Conservation (phyloP, 1,284 basidiomycete species). For the Sporisorium scitamineum region DNA sequence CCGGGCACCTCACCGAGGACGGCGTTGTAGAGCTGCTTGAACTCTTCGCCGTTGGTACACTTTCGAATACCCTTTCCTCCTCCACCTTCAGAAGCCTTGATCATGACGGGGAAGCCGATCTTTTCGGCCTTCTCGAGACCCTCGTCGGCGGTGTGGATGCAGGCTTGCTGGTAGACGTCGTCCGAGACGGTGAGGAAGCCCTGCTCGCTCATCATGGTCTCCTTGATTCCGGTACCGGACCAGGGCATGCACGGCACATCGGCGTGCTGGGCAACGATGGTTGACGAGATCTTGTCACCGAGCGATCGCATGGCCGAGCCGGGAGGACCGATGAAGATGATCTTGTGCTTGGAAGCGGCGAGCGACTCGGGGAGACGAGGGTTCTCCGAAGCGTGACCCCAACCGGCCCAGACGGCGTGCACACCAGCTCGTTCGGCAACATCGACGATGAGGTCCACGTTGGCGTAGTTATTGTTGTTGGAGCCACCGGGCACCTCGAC, state of each 20-base stretch:
- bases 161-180: slow-evolving; percentile 88
- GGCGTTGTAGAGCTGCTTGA: slow-evolving; percentile 93
- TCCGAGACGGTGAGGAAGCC: slow-evolving; percentile 96
- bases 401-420: slow-evolving; percentile 99
- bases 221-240: slow-evolving; percentile 94
- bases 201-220: slow-evolving; percentile 85
- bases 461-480: slow-evolving; percentile 99
- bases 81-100: slow-evolving; percentile 98
- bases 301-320: slow-evolving; percentile 99
- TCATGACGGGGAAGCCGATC: slow-evolving; percentile 99
- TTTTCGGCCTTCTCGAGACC: slow-evolving; percentile 84
- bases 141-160: slow-evolving; percentile 88
- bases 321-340: slow-evolving; percentile 98
- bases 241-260: slow-evolving; percentile 99
- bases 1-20: slow-evolving; percentile 95
- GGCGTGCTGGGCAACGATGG: slow-evolving; percentile 97
- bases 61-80: slow-evolving; percentile 86
- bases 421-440: slow-evolving; percentile 96
- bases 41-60: slow-evolving; percentile 75
- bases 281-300: slow-evolving; percentile 99
- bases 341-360: slow-evolving; percentile 90
- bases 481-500: slow-evolving; percentile 98
- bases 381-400: slow-evolving; percentile 99
- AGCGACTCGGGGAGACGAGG: slow-evolving; percentile 96
- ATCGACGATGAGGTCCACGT: slow-evolving; percentile 99